Conservation (phyloP, 2,329 filamentous ascomycete genomes). For the Paraconiothyrium sp. region DNA sequence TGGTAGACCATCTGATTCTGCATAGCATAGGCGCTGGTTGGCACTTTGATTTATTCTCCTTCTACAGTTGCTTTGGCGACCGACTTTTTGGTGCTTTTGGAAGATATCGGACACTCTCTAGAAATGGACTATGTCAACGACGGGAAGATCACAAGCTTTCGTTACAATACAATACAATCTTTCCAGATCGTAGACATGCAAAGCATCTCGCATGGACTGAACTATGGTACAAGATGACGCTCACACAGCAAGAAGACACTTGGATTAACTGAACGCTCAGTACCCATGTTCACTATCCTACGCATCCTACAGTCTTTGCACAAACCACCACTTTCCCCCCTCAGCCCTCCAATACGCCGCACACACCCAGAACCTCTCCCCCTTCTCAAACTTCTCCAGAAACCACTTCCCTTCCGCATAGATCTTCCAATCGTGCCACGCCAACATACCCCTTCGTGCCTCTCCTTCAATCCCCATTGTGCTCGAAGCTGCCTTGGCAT, state of each 20-base stretch:
- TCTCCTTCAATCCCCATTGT: background rate
- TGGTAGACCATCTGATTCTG: constrained; percentile 1
- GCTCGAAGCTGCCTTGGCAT: background rate
- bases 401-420: constrained; percentile 1
- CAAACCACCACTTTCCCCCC: background rate
- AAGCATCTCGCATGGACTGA: background rate
- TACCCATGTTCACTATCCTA: background rate
- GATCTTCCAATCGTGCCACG: background rate
- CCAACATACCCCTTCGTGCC: background rate
- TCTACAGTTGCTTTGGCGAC: background rate
- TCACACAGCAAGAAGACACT: background rate
- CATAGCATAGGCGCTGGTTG: constrained; percentile 13
- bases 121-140: background rate
- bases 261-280: background rate
- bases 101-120: constrained; percentile 2
- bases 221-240: no score
- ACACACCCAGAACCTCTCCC: background rate
- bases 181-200: background rate
- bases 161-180: constrained; percentile 4
- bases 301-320: background rate
- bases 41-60: constrained; percentile 1
- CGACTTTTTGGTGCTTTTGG: background rate
- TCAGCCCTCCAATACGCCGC: background rate
- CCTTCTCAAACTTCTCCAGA: background rate
- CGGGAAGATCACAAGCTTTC: background rate